phyloP scores from a whole-genome alignment of 164 flowering plant species.

The Aristolochia fimbriata region DNA sequence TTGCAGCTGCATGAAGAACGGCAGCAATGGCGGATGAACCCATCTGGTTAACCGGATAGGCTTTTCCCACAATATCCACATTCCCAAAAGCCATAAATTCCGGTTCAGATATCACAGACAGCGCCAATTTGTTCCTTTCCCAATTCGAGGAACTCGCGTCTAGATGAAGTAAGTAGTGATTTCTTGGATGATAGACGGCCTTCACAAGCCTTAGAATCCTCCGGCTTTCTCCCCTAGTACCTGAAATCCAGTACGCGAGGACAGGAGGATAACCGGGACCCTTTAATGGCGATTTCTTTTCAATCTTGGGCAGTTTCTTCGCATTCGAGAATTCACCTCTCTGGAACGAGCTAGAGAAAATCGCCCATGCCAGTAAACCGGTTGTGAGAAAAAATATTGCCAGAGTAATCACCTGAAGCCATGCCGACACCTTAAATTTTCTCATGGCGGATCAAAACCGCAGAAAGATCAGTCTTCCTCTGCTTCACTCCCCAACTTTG shows the following conservation, averaged over 20 bases:
- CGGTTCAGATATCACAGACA: slow-evolving; percentile 15
- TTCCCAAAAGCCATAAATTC: slow-evolving; percentile 29
- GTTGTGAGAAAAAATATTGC: slow-evolving; percentile 5
- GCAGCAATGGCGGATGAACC: slow-evolving; percentile 39
- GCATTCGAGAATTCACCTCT: not conserved
- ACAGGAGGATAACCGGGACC: slow-evolving; percentile 31
- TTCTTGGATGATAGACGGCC: slow-evolving; percentile 51
- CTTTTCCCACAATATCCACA: slow-evolving; percentile 32
- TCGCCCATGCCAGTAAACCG: slow-evolving; percentile 9
- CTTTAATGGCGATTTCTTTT: slow-evolving; percentile 11
- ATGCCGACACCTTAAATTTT: slow-evolving; percentile 5
- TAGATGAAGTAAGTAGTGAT: slow-evolving; percentile 37
- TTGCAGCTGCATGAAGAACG: slow-evolving; percentile 40
- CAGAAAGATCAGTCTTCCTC: no score
- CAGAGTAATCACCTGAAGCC: slow-evolving; percentile 1
- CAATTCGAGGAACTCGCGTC: slow-evolving; percentile 17
- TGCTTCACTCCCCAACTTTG: no score
- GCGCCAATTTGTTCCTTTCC: slow-evolving; percentile 28
- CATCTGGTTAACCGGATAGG: slow-evolving; percentile 21
- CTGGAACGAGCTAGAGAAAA: slow-evolving; percentile 7
- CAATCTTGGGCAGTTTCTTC: slow-evolving; percentile 4
- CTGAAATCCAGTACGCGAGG: slow-evolving; percentile 41
- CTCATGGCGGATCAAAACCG: slow-evolving; percentile 1
- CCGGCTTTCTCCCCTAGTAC: slow-evolving; percentile 24
- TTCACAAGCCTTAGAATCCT: slow-evolving; percentile 31